phyloP scores from a whole-genome alignment of 352 stramenopile genomes.

The Phytopythium boreale region DNA sequence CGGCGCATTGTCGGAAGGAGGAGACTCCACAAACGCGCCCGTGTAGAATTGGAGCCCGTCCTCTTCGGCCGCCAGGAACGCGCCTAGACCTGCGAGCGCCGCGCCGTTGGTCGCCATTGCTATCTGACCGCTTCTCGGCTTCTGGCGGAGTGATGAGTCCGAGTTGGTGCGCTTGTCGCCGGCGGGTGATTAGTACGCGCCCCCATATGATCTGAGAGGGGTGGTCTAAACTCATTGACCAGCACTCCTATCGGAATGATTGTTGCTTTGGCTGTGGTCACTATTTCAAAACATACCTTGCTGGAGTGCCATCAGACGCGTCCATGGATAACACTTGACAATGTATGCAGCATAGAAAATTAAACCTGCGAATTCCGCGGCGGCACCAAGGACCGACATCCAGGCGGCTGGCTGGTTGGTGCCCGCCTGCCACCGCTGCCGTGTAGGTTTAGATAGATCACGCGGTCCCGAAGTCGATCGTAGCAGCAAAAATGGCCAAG shows the following conservation, averaged over 20 bases:
- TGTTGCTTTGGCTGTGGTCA: not conserved
- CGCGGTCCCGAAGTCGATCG: not conserved
- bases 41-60: no score
- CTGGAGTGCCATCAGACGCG: not conserved
- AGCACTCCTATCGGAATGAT: no score
- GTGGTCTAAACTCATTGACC: no score
- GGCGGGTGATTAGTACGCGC: no score
- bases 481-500: conserved; percentile 61
- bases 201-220: no score
- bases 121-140: no score
- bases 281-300: not conserved
- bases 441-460: conserved; percentile 2
- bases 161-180: no score
- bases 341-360: not conserved
- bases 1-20: no score
- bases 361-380: not conserved
- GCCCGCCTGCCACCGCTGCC: not conserved
- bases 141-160: no score
- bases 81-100: not conserved
- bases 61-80: not conserved
- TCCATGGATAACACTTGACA: not conserved
- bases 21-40: no score
- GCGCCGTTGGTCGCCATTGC: no score
- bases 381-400: not conserved
- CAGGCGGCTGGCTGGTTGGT: not conserved